Evolutionary conservation across 2,329 filamentous ascomycete species (phyloP), one percentile per base, ranked within the genome.

Genomic region (Pseudogymnoascus sp.): DNA sequence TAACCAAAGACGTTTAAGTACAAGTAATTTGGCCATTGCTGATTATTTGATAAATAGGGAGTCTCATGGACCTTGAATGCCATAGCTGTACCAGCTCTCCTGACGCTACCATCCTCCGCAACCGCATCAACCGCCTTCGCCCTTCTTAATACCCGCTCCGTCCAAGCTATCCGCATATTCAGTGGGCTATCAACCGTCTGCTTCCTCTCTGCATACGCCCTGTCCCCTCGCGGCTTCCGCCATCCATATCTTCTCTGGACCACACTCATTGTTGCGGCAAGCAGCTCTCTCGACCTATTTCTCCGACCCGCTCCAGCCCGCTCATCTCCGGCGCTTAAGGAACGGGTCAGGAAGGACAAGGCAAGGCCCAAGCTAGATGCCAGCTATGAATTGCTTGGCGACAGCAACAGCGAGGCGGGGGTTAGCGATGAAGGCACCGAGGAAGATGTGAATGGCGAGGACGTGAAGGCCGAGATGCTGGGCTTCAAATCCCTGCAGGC

Each of bases 171-270:
- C 63, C 80, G 86, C 61, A 76, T 82, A 33, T 82, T 95, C 59
- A 84, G 88, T 58, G 79, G 84, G 66, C 75, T 95, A 67, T 86
- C 90, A 59, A 83, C 85, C 60, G 78, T 83, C 59, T 85, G 89
- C 30, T 86, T 97, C 70, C 77, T 90, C 67, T 82, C 93, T 66
- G 90, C 92, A 65, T 97, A 88, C 75, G 74, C 81, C 47, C 78
- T 95, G 66, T 93, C 92, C 2, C 89, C 92, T 0, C 81, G 84
- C 25, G 82, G 86, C 61, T 81, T 84, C 67, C 86, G 88, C 71
- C 93, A 97, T 73, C 93, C 93, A 0, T 97, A 96, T 73, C 85
- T 97, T 25, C 75, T 97, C 63, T 97, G 94, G 85, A 91, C 90
- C 12, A 86, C 86, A 2, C 75, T 91, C 25, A 81, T 92, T 62